A percentile compares a stretch with the other conserved stretches of the same genome.
Conservation (phyloP, 495 filamentous ascomycete genomes). For the Podospora sp. region DNA sequence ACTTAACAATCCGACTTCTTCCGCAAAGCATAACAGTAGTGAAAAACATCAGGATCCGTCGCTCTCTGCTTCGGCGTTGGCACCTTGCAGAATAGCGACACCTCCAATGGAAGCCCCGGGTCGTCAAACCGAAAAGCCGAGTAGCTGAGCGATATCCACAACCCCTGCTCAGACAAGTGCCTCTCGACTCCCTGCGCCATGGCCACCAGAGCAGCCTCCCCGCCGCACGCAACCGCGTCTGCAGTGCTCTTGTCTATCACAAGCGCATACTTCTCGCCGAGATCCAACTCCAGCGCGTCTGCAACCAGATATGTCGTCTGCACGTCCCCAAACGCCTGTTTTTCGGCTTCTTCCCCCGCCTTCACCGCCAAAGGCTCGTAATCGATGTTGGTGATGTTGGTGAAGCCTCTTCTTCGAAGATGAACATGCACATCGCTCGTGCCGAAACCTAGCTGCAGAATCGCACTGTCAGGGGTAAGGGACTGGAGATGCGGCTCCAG, state of each 20-base stretch:
- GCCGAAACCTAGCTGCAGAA: constrained; percentile 46
- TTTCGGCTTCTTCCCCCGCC: constrained; percentile 37
- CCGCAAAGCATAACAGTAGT: constrained; percentile 37
- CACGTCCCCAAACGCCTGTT: constrained; percentile 38
- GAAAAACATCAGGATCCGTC: constrained; percentile 43
- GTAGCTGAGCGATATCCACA: constrained; percentile 48
- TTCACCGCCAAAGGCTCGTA: constrained; percentile 46
- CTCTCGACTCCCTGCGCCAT: constrained; percentile 35
- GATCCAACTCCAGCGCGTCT: constrained; percentile 36
- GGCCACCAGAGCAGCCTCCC: constrained; percentile 27
- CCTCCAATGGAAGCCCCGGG: constrained; percentile 4
- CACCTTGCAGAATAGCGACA: constrained; percentile 41
- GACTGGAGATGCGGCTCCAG: constrained; percentile 34
- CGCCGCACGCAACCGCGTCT: constrained; percentile 46
- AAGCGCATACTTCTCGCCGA: constrained; percentile 30
- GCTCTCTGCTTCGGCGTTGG: constrained; percentile 35
- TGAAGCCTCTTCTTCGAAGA: constrained; percentile 35
- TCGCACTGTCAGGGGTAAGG: constrained; percentile 16
- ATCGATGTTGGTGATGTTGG: constrained; percentile 45
- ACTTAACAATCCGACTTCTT: background rate
- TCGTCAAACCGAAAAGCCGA: constrained; percentile 39
- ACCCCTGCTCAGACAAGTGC: constrained; percentile 31
- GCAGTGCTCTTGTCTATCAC: constrained; percentile 48
- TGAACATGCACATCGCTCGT: constrained; percentile 47
- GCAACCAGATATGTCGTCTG: constrained; percentile 39